Conservation (phyloP, 2,329 filamentous ascomycete species). For the Chaetoscypha palmicola region DNA sequence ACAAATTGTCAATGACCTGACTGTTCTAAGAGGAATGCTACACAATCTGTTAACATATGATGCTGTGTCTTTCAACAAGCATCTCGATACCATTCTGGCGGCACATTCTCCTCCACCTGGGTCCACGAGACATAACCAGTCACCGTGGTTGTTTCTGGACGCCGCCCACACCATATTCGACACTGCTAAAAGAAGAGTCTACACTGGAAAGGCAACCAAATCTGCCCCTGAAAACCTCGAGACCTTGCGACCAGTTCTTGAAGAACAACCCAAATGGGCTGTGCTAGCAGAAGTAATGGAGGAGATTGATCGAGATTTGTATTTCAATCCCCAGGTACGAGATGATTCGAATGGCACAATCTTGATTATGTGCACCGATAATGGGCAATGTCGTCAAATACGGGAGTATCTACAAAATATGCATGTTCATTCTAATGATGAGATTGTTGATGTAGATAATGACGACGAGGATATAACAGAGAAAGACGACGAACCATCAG, state of each 20-base stretch:
- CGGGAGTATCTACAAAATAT: constrained; percentile 88
- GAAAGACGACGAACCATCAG: constrained; percentile 59
- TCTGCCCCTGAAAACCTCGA: constrained; percentile 29
- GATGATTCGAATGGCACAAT: constrained; percentile 90
- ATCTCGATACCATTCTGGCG: constrained; percentile 88
- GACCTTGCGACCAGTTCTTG: constrained; percentile 69
- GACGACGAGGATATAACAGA: constrained; percentile 39
- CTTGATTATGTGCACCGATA: constrained; percentile 90
- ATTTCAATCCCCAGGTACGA: constrained; percentile 67
- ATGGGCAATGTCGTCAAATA: constrained; percentile 77
- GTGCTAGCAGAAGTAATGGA: constrained; percentile 83
- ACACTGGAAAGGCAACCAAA: constrained; percentile 53
- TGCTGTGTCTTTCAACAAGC: constrained; percentile 83
- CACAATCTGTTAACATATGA: constrained; percentile 80
- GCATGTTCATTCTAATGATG: constrained; percentile 55
- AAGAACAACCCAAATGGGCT: constrained; percentile 92
- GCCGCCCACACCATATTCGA: constrained; percentile 92
- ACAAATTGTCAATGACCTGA: constrained; percentile 87
- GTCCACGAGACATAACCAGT: constrained; percentile 80
- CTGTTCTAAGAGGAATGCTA: constrained; percentile 74
- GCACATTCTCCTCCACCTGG: constrained; percentile 84
- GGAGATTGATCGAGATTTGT: constrained; percentile 86
- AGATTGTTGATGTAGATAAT: constrained; percentile 35
- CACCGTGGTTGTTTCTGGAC: constrained; percentile 93
- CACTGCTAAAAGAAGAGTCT: constrained; percentile 81